Conservation (phyloP, 352 stramenopile species). For the Phytopythium montanum region DNA sequence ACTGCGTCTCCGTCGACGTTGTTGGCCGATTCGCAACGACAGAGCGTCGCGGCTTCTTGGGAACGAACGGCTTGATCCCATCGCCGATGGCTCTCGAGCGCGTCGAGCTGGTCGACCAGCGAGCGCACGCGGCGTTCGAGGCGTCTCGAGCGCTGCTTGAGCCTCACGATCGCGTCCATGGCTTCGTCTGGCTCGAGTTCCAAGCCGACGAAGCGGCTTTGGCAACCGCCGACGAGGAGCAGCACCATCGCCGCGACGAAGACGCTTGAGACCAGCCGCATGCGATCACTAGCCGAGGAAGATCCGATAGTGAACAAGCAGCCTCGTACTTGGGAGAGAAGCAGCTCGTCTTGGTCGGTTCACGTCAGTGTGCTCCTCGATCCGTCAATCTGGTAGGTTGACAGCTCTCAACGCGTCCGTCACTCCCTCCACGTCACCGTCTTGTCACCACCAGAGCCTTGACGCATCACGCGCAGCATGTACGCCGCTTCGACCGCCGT, state of each 20-base stretch:
- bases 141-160: background rate
- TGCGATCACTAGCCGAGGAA: background rate
- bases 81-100: background rate
- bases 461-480: conserved; percentile 11
- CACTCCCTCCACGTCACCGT: background rate
- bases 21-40: background rate
- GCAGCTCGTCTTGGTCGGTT: background rate
- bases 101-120: background rate
- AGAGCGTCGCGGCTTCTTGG: background rate
- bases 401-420: background rate
- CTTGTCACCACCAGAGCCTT: background rate
- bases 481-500: conserved; percentile 28
- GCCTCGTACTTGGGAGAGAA: background rate
- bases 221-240: background rate
- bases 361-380: background rate
- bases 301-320: background rate
- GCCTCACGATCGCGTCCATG: background rate
- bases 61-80: background rate
- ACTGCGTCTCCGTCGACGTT: background rate
- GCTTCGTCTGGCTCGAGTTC: background rate
- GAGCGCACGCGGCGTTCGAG: background rate
- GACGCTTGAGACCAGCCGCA: background rate
- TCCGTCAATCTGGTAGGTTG: background rate
- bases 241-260: background rate
- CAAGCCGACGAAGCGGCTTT: background rate